These are phyloP conservation scores for Lithohypha guttulata DNA, from an alignment of 2,329 filamentous ascomycete species.

Conservation along the genomic window DNA sequence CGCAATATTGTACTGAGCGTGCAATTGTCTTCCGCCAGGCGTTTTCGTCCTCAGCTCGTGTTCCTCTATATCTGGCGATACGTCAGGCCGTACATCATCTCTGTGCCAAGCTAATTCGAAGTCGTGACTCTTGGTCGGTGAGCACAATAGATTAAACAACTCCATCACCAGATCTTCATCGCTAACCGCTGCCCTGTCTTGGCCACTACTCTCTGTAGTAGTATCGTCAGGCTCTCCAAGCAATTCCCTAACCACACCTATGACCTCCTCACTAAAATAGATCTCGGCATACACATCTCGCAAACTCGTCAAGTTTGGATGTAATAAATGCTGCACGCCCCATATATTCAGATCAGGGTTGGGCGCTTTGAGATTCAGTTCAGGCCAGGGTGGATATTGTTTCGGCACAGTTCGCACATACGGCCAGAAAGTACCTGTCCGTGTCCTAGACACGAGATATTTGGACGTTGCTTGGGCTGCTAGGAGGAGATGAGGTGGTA, in stretches of 20 bases:
- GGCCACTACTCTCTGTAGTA: constrained; percentile 5
- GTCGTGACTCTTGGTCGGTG: constrained; percentile 49
- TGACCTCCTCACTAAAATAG: constrained; percentile 61
- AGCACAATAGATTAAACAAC: constrained; percentile 73
- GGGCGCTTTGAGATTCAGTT: constrained; percentile 36
- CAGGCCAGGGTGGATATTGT: constrained; percentile 74
- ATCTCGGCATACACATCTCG: constrained; percentile 51
- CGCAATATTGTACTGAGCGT: constrained; percentile 82
- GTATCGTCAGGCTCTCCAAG: constrained; percentile 34
- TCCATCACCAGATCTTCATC: constrained; percentile 70
- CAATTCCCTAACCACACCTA: constrained; percentile 54
- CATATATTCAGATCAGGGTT: constrained; percentile 57
- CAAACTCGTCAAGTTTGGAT: constrained; percentile 53
- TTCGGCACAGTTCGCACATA: constrained; percentile 75
- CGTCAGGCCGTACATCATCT: constrained; percentile 65
- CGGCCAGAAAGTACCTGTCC: constrained; percentile 60
- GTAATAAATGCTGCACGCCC: constrained; percentile 78
- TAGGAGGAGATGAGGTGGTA: constrained; percentile 46
- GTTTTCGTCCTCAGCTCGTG: constrained; percentile 43
- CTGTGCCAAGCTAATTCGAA: constrained; percentile 77
- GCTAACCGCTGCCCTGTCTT: constrained; percentile 4
- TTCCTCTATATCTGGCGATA: constrained; percentile 56
- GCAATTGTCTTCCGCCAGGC: constrained; percentile 47
- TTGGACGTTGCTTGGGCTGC: constrained; percentile 50
- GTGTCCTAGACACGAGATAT: constrained; percentile 49